Base-by-base conservation (phyloP, 2,329 filamentous ascomycete genomes). In the Venturia effusa region DNA sequence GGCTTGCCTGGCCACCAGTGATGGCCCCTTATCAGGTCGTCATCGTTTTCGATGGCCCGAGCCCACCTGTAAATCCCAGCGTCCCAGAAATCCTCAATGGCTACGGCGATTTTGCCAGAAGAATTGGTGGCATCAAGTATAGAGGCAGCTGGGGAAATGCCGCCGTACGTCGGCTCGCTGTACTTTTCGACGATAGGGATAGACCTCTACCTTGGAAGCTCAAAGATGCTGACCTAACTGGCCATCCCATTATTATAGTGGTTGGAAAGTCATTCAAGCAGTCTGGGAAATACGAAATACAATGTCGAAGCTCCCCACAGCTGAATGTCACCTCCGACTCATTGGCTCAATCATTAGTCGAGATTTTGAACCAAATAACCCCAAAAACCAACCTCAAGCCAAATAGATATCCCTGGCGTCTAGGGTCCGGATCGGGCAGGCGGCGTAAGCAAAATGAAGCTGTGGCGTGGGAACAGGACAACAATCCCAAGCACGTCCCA, bases 181-280 rank as follows among this genome's bases (percentile, higher is more conserved):
- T 37, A 27, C 30, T 63, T 8, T 59, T 55, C 15, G 76, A 79
- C 66, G 77, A 78, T 69, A 68, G 77, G 24, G 74, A 78, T 34
- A 82, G 84, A 68, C 78, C 82, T 1, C 80, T 97, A 66, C 83
- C 85, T 3, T 96, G 90, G 90, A 97, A 96, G 74, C 79, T 97
- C 71, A 86, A 85, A 43, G 94, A 99, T 76, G 94, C 93, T 0
- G 92, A 97, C 74, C 73, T 94, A 65, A 84, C 93, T 63, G 94
- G 94, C 3, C 96, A 95, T 73, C 93, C 93, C 0, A 80, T 97
- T 15, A 80, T 93, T 10, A 80, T 97, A 15, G 81, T 97, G 1
- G 74, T 97, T 39, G 93, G 93, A 0, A 87, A 83, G 67, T 79
- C 78, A 3, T 96, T 89, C 87, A 77, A 81, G 43, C 74, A 75